Conservation (phyloP, 2,329 filamentous ascomycete genomes). For the Pezicula radicicola region DNA sequence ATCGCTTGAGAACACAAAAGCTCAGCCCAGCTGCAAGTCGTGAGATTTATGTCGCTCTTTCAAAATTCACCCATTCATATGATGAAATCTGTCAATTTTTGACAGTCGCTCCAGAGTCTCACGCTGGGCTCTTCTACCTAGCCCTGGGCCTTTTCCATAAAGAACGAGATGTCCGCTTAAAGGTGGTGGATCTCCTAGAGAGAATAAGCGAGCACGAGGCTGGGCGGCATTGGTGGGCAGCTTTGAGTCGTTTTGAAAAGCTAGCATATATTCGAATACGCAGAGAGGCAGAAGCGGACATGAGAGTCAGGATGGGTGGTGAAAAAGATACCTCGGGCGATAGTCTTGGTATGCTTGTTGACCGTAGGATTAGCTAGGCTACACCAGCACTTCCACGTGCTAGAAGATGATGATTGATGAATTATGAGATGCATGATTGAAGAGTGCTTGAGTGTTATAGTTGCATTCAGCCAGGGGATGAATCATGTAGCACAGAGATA, state of each 20-base stretch:
- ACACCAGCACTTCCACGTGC: background rate
- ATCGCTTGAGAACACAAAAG: slow-evolving; percentile 80
- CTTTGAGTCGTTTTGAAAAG: slow-evolving; percentile 83
- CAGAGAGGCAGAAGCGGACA: slow-evolving; percentile 58
- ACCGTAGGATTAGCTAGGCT: slow-evolving; percentile 45
- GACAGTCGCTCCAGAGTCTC: slow-evolving; percentile 77
- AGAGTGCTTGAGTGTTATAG: background rate
- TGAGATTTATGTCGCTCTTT: slow-evolving; percentile 81
- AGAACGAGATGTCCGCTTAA: slow-evolving; percentile 72
- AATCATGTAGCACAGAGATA: too few relatives aligned
- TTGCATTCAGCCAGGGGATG: too few relatives aligned
- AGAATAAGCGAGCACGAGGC: slow-evolving; percentile 83
- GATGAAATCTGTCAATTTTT: slow-evolving; percentile 84
- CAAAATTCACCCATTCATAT: slow-evolving; percentile 73
- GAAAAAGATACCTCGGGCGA: slow-evolving; percentile 15
- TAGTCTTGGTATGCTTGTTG: slow-evolving; percentile 29
- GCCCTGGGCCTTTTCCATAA: slow-evolving; percentile 91
- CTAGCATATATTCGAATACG: slow-evolving; percentile 79
- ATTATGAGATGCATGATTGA: slow-evolving; percentile 21
- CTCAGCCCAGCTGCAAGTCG: slow-evolving; percentile 72
- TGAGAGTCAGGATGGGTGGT: slow-evolving; percentile 26
- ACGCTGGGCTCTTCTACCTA: slow-evolving; percentile 87
- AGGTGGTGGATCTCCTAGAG: slow-evolving; percentile 76
- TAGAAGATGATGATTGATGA: slow-evolving; percentile 12
- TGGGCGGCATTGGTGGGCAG: slow-evolving; percentile 88